Base-by-base conservation (phyloP, 306 rosid genomes). In the Cicer pinnatifidum region DNA sequence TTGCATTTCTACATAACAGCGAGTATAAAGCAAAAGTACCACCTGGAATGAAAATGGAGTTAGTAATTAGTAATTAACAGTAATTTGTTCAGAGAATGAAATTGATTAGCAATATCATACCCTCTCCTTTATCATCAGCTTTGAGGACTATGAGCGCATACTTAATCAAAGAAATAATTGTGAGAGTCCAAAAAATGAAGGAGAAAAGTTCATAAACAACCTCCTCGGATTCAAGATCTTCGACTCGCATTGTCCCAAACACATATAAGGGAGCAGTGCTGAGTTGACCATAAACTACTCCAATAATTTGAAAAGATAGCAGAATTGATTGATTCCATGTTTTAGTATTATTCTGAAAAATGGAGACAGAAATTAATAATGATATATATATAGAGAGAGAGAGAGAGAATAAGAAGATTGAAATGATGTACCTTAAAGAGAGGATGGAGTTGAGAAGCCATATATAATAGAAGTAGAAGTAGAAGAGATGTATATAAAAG, bases 21-120 rank as follows among this genome's bases (percentile, higher is more conserved):
- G 95, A 91, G 83, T 91, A 89, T 72, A 91, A 46, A 75, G 97
- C 97, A 78, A 91, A 83, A 73, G 70, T 89, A 57, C 97, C 97
- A 71, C 97, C 95, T 89, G 59, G 71, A 81, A 28, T 28, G n/a
- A 56, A 28, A 28, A 28, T 28, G 35, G 5, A 28, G 5, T 28
- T 28, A 3, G 0, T 28, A 3, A 28, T 28, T 3, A 28, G 35
- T 28, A 3, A 28, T 28, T 3, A 28, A 5, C 5, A 28, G 35
- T 28, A 0, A 28, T 28, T 28, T 28, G 0, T 28, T 28, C 0
- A 28, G 35, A 28, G 71, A 81, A 28, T 28, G n/a, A 56, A 50
- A 11, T 11, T 5, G 7, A 3, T 7, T 48, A 12, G 35, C 35
- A 28, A 28, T 28, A 28, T 3, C 19, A 9, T 62, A 67, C 95